A percentile compares a stretch with the other conserved stretches of the same genome.
phyloP scores from a whole-genome alignment of 2,329 filamentous ascomycete species.

The Verticillium zaregamsianum region DNA sequence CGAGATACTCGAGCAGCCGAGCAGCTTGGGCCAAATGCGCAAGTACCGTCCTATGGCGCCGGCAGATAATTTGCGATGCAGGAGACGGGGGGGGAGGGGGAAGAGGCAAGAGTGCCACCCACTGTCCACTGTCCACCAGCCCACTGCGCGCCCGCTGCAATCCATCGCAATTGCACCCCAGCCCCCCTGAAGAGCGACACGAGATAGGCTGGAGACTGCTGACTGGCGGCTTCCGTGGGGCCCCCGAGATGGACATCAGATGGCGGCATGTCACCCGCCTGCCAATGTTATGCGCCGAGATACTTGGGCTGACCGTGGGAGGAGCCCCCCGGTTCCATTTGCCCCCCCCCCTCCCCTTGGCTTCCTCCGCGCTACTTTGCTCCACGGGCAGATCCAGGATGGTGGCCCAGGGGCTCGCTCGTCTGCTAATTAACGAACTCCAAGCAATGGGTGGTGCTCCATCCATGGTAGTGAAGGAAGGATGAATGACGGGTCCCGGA shows the following conservation, averaged over 20 bases:
- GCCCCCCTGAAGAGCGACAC: background rate
- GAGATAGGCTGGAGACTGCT: background rate
- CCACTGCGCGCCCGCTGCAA: background rate
- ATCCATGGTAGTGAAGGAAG: background rate
- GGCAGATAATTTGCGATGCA: background rate
- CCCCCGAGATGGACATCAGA: background rate
- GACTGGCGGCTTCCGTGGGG: background rate
- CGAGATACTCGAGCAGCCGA: background rate
- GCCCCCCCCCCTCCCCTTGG: background rate
- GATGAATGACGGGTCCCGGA: background rate
- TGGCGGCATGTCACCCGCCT: background rate
- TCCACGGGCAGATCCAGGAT: background rate
- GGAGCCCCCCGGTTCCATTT: background rate
- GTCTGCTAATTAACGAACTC: background rate
- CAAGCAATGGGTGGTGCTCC: background rate
- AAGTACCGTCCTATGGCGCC: background rate
- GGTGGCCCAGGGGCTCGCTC: background rate
- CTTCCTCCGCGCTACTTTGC: background rate
- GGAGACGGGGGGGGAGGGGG: background rate
- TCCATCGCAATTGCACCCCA: background rate
- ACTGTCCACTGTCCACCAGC: no score
- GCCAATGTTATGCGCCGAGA: background rate
- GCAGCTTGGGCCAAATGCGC: background rate
- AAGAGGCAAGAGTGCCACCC: background rate
- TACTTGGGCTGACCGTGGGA: background rate